Evolutionary conservation across 768 basidiomycete species (phyloP), one percentile per base, ranked within the genome.

Genomic region (Lentinula sp.): DNA sequence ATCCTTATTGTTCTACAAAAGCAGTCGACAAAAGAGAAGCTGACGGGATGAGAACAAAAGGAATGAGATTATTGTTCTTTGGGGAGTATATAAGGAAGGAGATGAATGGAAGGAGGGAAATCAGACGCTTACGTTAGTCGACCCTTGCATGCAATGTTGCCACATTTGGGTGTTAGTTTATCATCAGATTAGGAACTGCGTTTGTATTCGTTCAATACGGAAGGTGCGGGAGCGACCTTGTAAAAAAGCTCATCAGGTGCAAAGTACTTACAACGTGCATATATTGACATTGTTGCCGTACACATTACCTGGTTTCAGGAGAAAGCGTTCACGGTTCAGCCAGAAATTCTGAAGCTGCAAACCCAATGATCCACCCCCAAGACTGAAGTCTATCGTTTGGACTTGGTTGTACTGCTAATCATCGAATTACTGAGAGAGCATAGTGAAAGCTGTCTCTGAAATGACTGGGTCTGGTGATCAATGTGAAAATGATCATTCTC

Each of bases 41-140:
- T 54, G 53, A 54, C n/a, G 39, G 53, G 53, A 39, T 10, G 33
- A 54, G 35, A 54, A 54, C 53, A 54, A 54, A 54, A 54, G 53
- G 39, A 12, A 20, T 39, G 53, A 33, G 50, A 16, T 36, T 56
- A 56, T 56, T 56, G 55, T 56, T 56, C 55, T 56, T 41, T 45
- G 18, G 55, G 55, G 41, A 43, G 55, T 56, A 56, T 56, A 56
- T 43, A 56, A 56, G 55, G 55, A 56, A 56, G 15, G 55, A 37
- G 12, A 32, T 28, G 32, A 18, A 23, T n/a, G 36, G 53, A 41
- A 37, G 36, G 35, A 39, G 23, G 12, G 37, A 41, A 18, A 39
- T 54, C 53, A 54, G 53, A 54, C 39, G 55, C 55, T 56, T 56
- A 56, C 41, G 55, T 56, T n/a, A 43, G 12, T 39, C 4, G 37